Evolutionary conservation across 257 asterid species (phyloP), one percentile per base, ranked within the genome.

Genomic region (Catharanthus roseus): DNA sequence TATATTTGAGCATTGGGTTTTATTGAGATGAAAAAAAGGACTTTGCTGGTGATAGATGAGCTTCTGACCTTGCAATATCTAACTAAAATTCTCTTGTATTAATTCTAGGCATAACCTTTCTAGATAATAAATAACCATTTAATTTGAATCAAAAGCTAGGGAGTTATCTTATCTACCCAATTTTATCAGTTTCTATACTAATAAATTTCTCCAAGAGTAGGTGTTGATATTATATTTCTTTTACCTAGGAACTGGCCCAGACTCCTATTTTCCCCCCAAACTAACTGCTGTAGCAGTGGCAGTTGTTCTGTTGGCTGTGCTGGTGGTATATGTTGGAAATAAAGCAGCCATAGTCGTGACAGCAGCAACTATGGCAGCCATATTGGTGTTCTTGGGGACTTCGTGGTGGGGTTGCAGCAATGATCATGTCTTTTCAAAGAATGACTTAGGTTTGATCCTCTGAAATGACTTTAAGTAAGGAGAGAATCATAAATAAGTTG

Each of bases 381-480:
- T 86, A 77, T 70, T 88, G 90, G 80, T 92, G 90, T 84, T 87
- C 78, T 82, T 86, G 90, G 89, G 86, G 81, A 77, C 86, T 75
- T 84, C 63, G 82, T 79, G 86, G 89, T 85, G 79, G 83, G 89
- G 82, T 77, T 68, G 85, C 84, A 70, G 72, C 93, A 87, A 78
- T 80, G 84, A 76, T 79, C 79, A 75, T 85, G 82, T 80, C 82
- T 76, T 90, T 82, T 74, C 89, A 84, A 86, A 92, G 92, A 86
- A 81, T 85, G 91, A 82, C 85, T 86, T 90, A 86, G 98, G 98
- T 92, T 86, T 79, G 96, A 82, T 69, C 85, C 81, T 85, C 76
- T 85, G 79, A 80, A 81, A 85, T 71, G 81, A 84, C 77, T 75
- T 50, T n/a, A 80, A 81, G 65, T 77, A 84, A 77, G 76, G 56